Conservation (phyloP, 805 yeast species). For the Yamadazyma philogaea region DNA sequence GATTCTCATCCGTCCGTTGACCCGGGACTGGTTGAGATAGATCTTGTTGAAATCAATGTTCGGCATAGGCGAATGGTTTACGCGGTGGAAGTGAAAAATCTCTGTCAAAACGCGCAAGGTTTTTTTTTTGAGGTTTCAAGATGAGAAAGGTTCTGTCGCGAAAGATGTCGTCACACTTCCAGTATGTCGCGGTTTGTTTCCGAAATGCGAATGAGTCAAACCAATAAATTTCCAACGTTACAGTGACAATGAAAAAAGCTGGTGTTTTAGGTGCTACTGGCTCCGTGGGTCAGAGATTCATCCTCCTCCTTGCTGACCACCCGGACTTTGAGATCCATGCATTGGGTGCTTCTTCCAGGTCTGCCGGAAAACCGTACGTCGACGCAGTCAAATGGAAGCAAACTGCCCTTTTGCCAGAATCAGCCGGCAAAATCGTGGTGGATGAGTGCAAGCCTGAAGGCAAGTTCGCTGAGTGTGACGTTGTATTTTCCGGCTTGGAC, state of each 20-base stretch:
- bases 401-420: slow-evolving; percentile 72
- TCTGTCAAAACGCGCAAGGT: slow-evolving; percentile 1
- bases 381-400: slow-evolving; percentile 96
- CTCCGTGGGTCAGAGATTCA: slow-evolving; percentile 95
- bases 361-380: slow-evolving; percentile 84
- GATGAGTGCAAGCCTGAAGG: slow-evolving; percentile 71
- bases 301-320: slow-evolving; percentile 75
- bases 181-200: not conserved
- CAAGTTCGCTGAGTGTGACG: slow-evolving; percentile 82
- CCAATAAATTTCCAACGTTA: not conserved
- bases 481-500: slow-evolving; percentile 93
- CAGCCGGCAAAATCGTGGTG: slow-evolving; percentile 61
- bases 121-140: too few species aligned
- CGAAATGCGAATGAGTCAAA: slow-evolving; percentile 1
- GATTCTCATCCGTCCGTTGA: slow-evolving; percentile 85
- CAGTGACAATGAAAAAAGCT: slow-evolving; percentile 35
- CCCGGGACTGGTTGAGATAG: slow-evolving; percentile 80
- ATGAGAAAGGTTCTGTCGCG: too few species aligned
- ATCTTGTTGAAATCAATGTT: slow-evolving; percentile 86
- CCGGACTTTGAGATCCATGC: slow-evolving; percentile 85
- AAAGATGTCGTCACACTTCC: not conserved
- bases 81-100: slow-evolving; percentile 4
- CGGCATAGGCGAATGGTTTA: slow-evolving; percentile 26
- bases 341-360: slow-evolving; percentile 89
- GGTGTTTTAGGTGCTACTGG: slow-evolving; percentile 99